Percentiles rank a stretch among this genome's conserved stretches.
Evolutionary conservation across 1,139 yeast species (phyloP).

Genomic region (Blastobotrys persicus): DNA sequence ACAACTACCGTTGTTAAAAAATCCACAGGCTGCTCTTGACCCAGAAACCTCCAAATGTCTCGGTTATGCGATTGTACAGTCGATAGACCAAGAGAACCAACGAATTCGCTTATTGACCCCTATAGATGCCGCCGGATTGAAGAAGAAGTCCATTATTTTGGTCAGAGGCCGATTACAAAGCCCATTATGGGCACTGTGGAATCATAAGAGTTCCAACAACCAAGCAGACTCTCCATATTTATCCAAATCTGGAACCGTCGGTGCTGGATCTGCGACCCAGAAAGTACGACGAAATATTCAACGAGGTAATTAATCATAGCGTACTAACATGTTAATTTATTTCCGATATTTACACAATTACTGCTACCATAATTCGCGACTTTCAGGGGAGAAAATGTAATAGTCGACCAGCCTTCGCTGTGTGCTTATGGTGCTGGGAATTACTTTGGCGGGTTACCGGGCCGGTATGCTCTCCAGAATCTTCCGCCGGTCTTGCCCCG

Average conservation of each 20-base stretch:
- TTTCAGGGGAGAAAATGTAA: neutral
- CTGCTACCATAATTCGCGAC: too few relatives aligned
- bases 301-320: slow-evolving; percentile 15
- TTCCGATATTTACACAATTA: too few relatives aligned
- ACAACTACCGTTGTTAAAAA: slow-evolving; percentile 10
- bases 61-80: slow-evolving; percentile 41
- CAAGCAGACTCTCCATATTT: slow-evolving; percentile 30
- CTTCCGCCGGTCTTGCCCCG: neutral
- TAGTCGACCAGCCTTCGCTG: neutral
- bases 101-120: slow-evolving; percentile 63
- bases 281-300: slow-evolving; percentile 53
- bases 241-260: slow-evolving; percentile 44
- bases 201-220: slow-evolving; percentile 11
- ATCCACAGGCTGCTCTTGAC: slow-evolving; percentile 7
- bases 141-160: slow-evolving; percentile 40
- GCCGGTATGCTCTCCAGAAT: slow-evolving; percentile 5
- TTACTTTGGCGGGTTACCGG: neutral
- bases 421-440: neutral
- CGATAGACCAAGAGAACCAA: slow-evolving; percentile 47
- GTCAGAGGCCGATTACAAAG: slow-evolving; percentile 66
- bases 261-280: slow-evolving; percentile 59
- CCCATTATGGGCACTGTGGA: slow-evolving; percentile 47
- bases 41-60: slow-evolving; percentile 24
- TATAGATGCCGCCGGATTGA: slow-evolving; percentile 26
- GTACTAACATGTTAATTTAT: too few relatives aligned